Conservation (phyloP, 2,329 filamentous ascomycete genomes). For the Claviceps spartinae region DNA sequence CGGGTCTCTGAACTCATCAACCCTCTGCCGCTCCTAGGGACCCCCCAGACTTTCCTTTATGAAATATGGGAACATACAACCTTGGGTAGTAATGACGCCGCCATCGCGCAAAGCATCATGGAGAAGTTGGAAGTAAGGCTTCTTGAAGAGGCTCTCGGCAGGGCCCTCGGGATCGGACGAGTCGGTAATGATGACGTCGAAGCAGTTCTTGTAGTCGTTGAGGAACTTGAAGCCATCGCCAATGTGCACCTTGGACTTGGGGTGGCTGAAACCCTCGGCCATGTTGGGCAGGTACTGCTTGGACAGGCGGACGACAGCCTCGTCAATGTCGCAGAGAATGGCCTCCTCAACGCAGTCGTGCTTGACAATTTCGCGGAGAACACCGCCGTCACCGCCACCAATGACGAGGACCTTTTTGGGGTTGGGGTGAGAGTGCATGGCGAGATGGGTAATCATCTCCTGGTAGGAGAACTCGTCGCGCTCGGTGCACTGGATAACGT, state of each 20-base stretch:
- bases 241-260: constrained; percentile 82
- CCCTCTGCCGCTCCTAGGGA: constrained; percentile 20
- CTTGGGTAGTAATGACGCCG: constrained; percentile 99
- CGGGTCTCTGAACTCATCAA: neutral
- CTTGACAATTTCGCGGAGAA: constrained; percentile 97
- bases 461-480: constrained; percentile 98
- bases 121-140: constrained; percentile 94
- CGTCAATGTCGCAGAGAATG: constrained; percentile 94
- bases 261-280: constrained; percentile 85
- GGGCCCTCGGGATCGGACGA: constrained; percentile 95
- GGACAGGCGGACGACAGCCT: constrained; percentile 95
- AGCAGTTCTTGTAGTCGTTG: constrained; percentile 88
- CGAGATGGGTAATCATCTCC: constrained; percentile 99
- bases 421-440: constrained; percentile 96
- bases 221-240: constrained; percentile 99
- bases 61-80: constrained; percentile 83
- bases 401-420: constrained; percentile 98
- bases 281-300: constrained; percentile 96
- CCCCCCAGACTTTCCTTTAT: constrained; percentile 24
- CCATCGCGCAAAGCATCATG: constrained; percentile 80
- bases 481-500: constrained; percentile 98
- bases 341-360: constrained; percentile 95
- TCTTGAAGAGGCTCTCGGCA: constrained; percentile 93
- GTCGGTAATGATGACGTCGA: constrained; percentile 99
- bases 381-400: constrained; percentile 91